Base-by-base conservation (phyloP, 345 rosid species). In the Populus euphratica region DNA sequence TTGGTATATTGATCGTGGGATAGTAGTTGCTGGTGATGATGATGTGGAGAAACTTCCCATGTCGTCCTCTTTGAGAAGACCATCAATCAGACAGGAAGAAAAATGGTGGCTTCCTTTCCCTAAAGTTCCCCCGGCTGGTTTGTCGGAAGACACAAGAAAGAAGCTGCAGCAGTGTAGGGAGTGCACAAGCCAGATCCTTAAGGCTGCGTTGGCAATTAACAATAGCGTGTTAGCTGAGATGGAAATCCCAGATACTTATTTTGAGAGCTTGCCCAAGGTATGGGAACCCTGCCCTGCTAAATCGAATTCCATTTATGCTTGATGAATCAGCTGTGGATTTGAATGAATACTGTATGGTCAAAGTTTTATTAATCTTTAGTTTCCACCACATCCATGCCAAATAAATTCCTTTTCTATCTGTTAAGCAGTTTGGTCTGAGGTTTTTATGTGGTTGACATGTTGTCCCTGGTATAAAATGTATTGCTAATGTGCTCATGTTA, bases 91-190 rank as follows among this genome's bases (percentile, higher is more conserved):
- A 50, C 79, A 73, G 72, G 72, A 70, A 33, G 84, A 78, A 39
- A 78, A 82, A 64, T 78, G 84, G 79, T 82, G 84, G 84, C 80
- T 82, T 49, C 84, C 84, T 2, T 78, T 70, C 63, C 84, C 81
- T 1, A 78, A 71, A 74, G 76, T 78, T 25, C 81, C 84, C 13
- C 50, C 11, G 8, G 66, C 54, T 43, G 84, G 84, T 25, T 70
- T 82, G 63, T 70, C 69, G 25, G 81, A 69, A 59, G 77, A 78
- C 56, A 31, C 69, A 11, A 82, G 79, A 56, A 82, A 74, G 76
- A 64, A 39, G 16, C 41, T 82, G 69, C 62, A 74, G 67, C 76
- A 74, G 68, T 74, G 68, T 65, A 74, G 80, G 73, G 81, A 82
- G 27, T 78, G 81, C 70, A 74, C 84, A 44, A 78, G 67, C 73